A percentile compares a stretch with the other conserved stretches of the same genome.
Conservation (phyloP, 2,329 filamentous ascomycete genomes). For the Ophiostoma angusticollis region DNA sequence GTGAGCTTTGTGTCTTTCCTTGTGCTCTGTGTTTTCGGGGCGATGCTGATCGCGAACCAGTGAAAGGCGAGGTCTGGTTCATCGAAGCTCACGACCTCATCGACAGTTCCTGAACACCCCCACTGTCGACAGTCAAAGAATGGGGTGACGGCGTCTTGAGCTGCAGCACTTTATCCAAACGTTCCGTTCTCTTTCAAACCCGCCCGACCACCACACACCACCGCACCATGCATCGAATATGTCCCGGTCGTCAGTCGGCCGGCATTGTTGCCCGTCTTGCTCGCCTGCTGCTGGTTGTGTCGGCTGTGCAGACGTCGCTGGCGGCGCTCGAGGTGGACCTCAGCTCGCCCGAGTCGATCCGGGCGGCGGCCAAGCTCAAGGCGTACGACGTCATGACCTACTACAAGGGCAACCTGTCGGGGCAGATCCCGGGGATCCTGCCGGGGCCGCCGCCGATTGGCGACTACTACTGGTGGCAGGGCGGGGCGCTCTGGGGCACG, state of each 20-base stretch:
- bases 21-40: too few relatives aligned
- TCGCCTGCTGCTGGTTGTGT: not conserved
- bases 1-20: too few relatives aligned
- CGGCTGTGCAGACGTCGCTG: not conserved
- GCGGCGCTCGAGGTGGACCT: constrained; percentile 5
- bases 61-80: too few relatives aligned
- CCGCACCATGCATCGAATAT: not conserved
- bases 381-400: constrained; percentile 22
- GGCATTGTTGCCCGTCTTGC: too few relatives aligned
- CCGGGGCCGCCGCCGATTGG: constrained; percentile 19
- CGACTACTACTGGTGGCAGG: constrained; percentile 23
- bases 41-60: too few relatives aligned
- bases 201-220: not conserved
- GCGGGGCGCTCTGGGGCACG: constrained; percentile 19
- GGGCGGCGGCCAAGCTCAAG: constrained; percentile 4
- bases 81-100: too few relatives aligned
- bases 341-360: constrained; percentile 1
- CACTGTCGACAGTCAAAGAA: too few relatives aligned
- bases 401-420: constrained; percentile 21
- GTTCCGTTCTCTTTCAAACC: not conserved
- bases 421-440: constrained; percentile 19
- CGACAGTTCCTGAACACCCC: too few relatives aligned
- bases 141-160: too few relatives aligned
- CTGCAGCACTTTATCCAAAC: not conserved
- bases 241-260: too few relatives aligned